Evolutionary conservation across 352 stramenopile genomes (phyloP).

Genomic region (Globisporangium barbulae): DNA sequence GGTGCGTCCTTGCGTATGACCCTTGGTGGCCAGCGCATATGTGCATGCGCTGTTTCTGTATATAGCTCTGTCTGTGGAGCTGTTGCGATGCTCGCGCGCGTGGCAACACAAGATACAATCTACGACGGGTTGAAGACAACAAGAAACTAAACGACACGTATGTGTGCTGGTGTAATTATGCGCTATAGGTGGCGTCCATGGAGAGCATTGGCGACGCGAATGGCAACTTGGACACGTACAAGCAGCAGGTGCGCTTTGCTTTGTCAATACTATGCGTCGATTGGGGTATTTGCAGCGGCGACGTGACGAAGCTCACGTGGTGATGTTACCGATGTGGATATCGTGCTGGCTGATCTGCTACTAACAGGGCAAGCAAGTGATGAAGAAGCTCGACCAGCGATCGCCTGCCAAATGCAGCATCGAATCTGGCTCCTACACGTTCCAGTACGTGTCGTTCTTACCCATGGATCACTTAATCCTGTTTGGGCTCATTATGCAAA

Average conservation of each 20-base stretch:
- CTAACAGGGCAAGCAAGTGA: slow-evolving; percentile 89
- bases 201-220: slow-evolving; percentile 83
- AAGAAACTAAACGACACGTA: background rate
- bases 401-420: slow-evolving; percentile 94
- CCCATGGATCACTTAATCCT: slow-evolving; percentile 25
- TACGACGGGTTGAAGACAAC: background rate
- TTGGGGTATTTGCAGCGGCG: background rate
- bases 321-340: background rate
- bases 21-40: background rate
- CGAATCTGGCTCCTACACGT: slow-evolving; percentile 90
- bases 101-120: background rate
- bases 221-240: slow-evolving; percentile 87
- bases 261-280: background rate
- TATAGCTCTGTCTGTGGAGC: background rate
- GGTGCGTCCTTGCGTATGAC: slow-evolving; percentile 27
- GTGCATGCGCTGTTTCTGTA: background rate
- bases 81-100: background rate
- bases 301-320: background rate
- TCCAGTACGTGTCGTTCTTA: slow-evolving; percentile 71
- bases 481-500: background rate
- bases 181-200: slow-evolving; percentile 89
- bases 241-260: slow-evolving; percentile 57
- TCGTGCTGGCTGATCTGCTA: background rate
- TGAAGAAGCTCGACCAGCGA: slow-evolving; percentile 90
- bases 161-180: background rate